Percentiles rank a stretch among this genome's conserved stretches.
Evolutionary conservation across 192 early-diverging fungal species (phyloP).

Genomic region (Coemansia sp.): DNA sequence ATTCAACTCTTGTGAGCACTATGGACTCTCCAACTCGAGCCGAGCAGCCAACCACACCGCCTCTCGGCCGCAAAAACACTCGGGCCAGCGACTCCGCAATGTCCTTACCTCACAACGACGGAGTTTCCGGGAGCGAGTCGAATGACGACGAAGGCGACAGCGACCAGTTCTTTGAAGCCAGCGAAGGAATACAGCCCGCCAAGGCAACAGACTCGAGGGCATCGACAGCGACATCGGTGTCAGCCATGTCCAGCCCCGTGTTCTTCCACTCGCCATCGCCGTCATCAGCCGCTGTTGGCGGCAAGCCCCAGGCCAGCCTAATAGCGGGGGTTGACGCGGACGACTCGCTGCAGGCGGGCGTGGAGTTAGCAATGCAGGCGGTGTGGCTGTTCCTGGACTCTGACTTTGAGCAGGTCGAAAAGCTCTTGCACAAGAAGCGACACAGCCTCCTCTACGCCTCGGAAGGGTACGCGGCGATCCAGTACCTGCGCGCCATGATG

Average conservation of each 20-base stretch:
- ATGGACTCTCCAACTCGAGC: neutral
- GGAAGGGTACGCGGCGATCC: slow-evolving; percentile 70
- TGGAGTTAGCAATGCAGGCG: slow-evolving; percentile 56
- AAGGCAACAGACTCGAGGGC: neutral
- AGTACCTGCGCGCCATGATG: slow-evolving; percentile 68
- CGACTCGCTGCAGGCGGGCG: slow-evolving; percentile 56
- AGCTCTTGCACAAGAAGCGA: slow-evolving; percentile 51
- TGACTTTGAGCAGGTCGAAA: slow-evolving; percentile 67
- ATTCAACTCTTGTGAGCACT: neutral
- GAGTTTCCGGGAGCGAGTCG: neutral
- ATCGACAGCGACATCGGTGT: neutral
- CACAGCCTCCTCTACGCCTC: slow-evolving; percentile 70
- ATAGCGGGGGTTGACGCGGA: slow-evolving; percentile 26
- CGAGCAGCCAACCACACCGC: neutral
- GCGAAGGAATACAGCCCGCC: neutral
- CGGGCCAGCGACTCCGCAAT: neutral
- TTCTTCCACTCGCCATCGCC: slow-evolving; percentile 1
- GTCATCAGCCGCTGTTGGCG: neutral
- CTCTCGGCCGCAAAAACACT: neutral
- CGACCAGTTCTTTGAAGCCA: slow-evolving; percentile 18
- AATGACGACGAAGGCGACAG: neutral
- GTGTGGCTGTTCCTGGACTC: slow-evolving; percentile 81
- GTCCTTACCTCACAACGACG: neutral
- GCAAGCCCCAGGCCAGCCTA: slow-evolving; percentile 5
- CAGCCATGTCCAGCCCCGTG: neutral